Evolutionary conservation across 495 filamentous ascomycete species (phyloP).

Genomic region (Rostrohypoxylon terebratum): DNA sequence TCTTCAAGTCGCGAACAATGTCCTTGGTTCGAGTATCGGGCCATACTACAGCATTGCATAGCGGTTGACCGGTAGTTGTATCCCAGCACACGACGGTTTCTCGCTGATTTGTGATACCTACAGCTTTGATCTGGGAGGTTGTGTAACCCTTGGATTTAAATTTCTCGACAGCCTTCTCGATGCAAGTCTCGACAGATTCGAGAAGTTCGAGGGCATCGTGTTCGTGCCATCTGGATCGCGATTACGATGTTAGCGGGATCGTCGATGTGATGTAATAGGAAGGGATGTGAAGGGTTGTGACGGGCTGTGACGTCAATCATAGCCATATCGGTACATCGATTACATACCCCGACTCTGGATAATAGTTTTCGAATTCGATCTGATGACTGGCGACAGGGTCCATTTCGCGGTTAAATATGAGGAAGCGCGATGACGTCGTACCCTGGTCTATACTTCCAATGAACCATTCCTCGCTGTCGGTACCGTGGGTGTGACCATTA

Average conservation of each 20-base stretch:
- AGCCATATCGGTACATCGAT: conserved; percentile 18
- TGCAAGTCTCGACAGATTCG: conserved; percentile 82
- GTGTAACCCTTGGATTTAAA: conserved; percentile 79
- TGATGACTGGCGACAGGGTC: conserved; percentile 88
- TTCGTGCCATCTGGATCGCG: conserved; percentile 83
- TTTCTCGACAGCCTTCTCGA: conserved; percentile 79
- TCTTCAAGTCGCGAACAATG: conserved; percentile 85
- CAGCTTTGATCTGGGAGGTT: conserved; percentile 78
- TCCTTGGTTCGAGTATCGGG: conserved; percentile 86
- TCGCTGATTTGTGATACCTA: conserved; percentile 95
- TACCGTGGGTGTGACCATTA: conserved; percentile 31
- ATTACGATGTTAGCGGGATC: conserved; percentile 32
- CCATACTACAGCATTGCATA: conserved; percentile 94
- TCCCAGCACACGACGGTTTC: conserved; percentile 96
- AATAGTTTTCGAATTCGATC: conserved; percentile 89
- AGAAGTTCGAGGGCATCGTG: conserved; percentile 88
- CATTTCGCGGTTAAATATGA: conserved; percentile 88
- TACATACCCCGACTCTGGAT: conserved; percentile 88
- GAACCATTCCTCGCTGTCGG: conserved; percentile 51
- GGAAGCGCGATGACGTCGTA: conserved; percentile 91
- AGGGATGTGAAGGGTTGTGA: not conserved
- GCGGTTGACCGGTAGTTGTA: conserved; percentile 81
- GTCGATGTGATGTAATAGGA: conserved; percentile 13
- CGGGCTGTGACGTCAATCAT: conserved; percentile 2
- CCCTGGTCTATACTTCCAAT: conserved; percentile 85